These are phyloP conservation scores for Papilionanthe hybrid DNA, from an alignment of 116 monocot genomes.

Conservation along the genomic window DNA sequence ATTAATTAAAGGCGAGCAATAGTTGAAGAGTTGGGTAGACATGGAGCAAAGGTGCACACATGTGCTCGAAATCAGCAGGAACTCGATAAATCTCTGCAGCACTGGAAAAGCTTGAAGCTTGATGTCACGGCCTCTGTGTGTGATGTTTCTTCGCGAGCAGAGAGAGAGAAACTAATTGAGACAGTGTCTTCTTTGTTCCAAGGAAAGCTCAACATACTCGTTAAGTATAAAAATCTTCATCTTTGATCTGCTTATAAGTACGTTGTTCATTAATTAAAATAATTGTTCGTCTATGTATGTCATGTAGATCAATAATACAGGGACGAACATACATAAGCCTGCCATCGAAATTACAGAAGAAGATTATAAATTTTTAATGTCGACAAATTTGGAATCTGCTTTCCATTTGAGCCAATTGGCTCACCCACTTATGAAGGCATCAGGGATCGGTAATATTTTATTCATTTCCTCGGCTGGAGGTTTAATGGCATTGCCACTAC, in stretches of 20 bases:
- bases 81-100: conserved; percentile 24
- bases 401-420: conserved; percentile 6
- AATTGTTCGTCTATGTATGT: too few species aligned
- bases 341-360: background rate
- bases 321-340: background rate
- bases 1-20: conserved; percentile 15
- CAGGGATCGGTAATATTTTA: background rate
- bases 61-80: conserved; percentile 33
- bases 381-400: background rate
- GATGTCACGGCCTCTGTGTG: conserved; percentile 30
- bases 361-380: background rate
- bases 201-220: conserved; percentile 47
- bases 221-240: background rate
- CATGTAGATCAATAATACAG: conserved; percentile 3
- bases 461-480: background rate
- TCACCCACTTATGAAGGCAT: background rate
- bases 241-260: too few species aligned
- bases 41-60: conserved; percentile 34
- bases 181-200: conserved; percentile 19
- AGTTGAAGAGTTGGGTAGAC: conserved; percentile 31
- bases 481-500: background rate
- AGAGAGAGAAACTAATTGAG: conserved; percentile 20
- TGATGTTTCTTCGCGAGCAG: conserved; percentile 24
- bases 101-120: conserved; percentile 18
- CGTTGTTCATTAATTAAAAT: too few species aligned